Base-by-base conservation (phyloP, 2,329 filamentous ascomycete genomes). In the Phaeosphaeriaceae sp. region DNA sequence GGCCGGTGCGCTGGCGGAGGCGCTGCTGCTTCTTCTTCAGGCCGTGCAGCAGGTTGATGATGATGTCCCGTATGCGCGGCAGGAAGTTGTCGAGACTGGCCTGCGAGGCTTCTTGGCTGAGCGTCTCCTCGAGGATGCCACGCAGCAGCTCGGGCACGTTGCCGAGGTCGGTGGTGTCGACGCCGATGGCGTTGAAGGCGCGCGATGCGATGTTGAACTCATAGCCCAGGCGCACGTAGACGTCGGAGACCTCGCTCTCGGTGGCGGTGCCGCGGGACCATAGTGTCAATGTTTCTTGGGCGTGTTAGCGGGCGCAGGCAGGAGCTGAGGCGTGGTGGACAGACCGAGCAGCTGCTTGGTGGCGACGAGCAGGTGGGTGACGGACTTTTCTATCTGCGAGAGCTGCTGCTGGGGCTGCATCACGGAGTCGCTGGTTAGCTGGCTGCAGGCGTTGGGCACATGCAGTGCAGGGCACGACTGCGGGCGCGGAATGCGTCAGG, bases 131-230 rank as follows among this genome's bases (percentile, higher is more conserved):
- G 54, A 99, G 86, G 56, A 99, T 98, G 58, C 89, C 89, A 69
- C 95, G 89, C 62, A 99, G 81, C 58, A 93, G 83, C 76, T 99
- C 95, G 6, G 95, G 95, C 2, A 99, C 95, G 68, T 97, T 97
- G 56, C 95, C 95, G 13, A 99, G 84, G 77, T 99, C 95, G 24
- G 88, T 87, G 1, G 93, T 97, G 72, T 99, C 95, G 62, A 99
- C 95, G 61, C 96, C 95, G 72, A 99, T 99, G 57, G 93, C 92
- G 71, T 92, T 92, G 79, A 99, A 99, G 61, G 95, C 94, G 55
- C 95, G 90, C 78, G 94, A 98, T 25, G 95, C 95, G 82, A 99
- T 95, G 80, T 99, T 99, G 85, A 99, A 99, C 79, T 99, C 95
- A 80, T 99, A 99, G 48, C 95, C 95, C 61, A 99, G 83, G 60